These are phyloP conservation scores for Backusella psychrophila DNA, from an alignment of 192 early-diverging fungal genomes.

Conservation along the genomic window DNA sequence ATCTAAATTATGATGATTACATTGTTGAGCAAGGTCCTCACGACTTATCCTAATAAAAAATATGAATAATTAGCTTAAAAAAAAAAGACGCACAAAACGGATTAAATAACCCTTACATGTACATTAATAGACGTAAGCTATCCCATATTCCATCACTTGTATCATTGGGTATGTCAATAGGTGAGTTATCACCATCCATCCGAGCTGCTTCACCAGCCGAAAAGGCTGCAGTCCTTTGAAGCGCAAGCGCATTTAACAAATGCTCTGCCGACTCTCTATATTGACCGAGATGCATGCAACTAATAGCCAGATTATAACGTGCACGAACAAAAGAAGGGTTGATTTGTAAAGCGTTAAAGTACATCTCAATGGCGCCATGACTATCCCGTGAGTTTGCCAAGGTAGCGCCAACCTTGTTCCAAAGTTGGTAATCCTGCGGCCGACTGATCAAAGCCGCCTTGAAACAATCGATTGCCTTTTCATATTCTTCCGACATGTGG, in stretches of 20 bases:
- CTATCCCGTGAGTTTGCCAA: conserved; percentile 85
- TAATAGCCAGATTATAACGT: conserved; percentile 93
- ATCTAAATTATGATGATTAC: conserved; percentile 73
- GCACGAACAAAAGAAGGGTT: conserved; percentile 95
- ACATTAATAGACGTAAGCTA: conserved; percentile 70
- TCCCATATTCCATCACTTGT: conserved; percentile 84
- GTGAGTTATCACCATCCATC: conserved; percentile 10
- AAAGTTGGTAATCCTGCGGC: conserved; percentile 91
- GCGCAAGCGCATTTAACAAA: conserved; percentile 79
- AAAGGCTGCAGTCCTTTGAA: conserved; percentile 67
- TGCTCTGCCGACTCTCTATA: conserved; percentile 92
- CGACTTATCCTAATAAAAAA: conserved; percentile 71
- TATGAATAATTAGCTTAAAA: conserved; percentile 7
- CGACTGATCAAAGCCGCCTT: conserved; percentile 80
- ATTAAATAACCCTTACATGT: conserved; percentile 26
- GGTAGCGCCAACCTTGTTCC: conserved; percentile 97
- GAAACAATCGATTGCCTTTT: conserved; percentile 98
- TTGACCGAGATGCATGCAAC: conserved; percentile 85
- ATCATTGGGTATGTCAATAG: conserved; percentile 42
- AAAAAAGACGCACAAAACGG: neutral
- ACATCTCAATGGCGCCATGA: conserved; percentile 84
- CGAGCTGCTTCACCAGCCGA: neutral
- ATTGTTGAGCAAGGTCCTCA: conserved; percentile 79
- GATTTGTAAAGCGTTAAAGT: conserved; percentile 90
- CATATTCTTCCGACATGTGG: conserved; percentile 89